These are phyloP conservation scores for Rauvolfia tetraphylla DNA, from an alignment of 257 asterid species.

Conservation along the genomic window DNA sequence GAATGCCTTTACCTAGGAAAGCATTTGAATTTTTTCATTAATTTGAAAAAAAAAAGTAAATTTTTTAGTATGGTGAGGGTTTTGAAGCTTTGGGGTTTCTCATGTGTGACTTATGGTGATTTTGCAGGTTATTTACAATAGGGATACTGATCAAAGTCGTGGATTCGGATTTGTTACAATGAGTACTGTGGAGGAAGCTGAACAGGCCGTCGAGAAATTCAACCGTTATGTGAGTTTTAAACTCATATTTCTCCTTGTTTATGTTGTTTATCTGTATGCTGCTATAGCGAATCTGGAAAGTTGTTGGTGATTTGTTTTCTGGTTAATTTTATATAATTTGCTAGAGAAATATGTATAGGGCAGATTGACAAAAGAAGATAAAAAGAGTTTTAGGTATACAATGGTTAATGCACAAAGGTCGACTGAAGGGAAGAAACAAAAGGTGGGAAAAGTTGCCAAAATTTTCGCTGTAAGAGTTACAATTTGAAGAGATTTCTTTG, in stretches of 20 bases:
- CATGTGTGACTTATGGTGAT: neutral
- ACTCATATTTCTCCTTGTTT: neutral
- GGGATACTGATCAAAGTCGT: slow-evolving; percentile 76
- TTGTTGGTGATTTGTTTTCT: neutral
- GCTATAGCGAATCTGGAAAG: neutral
- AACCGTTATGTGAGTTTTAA: slow-evolving; percentile 63
- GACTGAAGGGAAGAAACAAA: too few relatives aligned
- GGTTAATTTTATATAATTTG: neutral
- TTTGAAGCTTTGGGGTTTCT: neutral
- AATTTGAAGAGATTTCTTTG: too few relatives aligned
- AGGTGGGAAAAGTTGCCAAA: too few relatives aligned
- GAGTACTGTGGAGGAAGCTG: slow-evolving; percentile 88
- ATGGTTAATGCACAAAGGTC: neutral
- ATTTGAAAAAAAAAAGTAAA: neutral
- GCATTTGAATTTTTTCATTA: neutral
- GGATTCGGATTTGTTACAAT: slow-evolving; percentile 96
- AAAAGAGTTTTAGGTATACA: neutral
- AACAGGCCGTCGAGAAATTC: slow-evolving; percentile 76
- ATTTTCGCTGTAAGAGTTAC: too few relatives aligned
- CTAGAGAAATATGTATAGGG: neutral
- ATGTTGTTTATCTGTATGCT: neutral
- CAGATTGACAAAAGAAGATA: neutral
- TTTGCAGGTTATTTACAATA: slow-evolving; percentile 67
- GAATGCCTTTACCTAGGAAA: neutral
- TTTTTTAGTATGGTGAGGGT: neutral